Base-by-base conservation (phyloP, 768 basidiomycete genomes). In the Hygrocybe coccinea region DNA sequence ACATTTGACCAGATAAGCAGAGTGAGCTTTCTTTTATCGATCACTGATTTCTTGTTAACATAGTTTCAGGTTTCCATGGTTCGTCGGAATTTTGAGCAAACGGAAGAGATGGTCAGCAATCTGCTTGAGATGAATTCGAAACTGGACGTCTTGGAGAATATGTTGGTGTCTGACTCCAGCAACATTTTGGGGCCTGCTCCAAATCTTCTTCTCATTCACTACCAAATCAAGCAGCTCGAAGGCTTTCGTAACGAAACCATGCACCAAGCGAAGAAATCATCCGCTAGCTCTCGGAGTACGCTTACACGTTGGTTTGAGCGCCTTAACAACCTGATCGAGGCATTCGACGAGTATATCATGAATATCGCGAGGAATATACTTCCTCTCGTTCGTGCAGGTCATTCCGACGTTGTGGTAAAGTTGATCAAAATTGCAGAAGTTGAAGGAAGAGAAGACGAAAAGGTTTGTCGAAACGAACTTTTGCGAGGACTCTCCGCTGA, bases 1-100 rank as follows among this genome's bases (percentile, higher is more conserved):
- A 97, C 90, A 9, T 97, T 95, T 69, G 92, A 93, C 74, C 95
- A 97, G 73, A 97, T 98, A 66, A 91, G 89, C 66, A 80, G 94
- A 71, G 95, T 97, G 65, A 54, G 86, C 17, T 22, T 48, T n/a
- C 17, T 35, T 17, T 39, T 14, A 37, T 17, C 14, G n/a, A n/a
- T 22, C 38, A 15, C 24, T 25, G n/a, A 39, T 21, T 22, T 24
- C 29, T 49, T 12, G 7, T n/a, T 21, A 33, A 19, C 21, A 17
- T 39, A n/a, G n/a, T 15, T 21, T 2, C 55, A 97, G 94, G 94
- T 97, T 2, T 97, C 95, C 5, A 84, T 89, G 76, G 89, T 98
- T 2, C 95, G 98, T 69, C 82, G 95, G 7, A 94, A 95, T 67
- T 95, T 98, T 62, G 84, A 92, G 59, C 89, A 90, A 54, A 97